phyloP scores from a whole-genome alignment of 106 monocot genomes.

The Xerophyta viscosa region DNA sequence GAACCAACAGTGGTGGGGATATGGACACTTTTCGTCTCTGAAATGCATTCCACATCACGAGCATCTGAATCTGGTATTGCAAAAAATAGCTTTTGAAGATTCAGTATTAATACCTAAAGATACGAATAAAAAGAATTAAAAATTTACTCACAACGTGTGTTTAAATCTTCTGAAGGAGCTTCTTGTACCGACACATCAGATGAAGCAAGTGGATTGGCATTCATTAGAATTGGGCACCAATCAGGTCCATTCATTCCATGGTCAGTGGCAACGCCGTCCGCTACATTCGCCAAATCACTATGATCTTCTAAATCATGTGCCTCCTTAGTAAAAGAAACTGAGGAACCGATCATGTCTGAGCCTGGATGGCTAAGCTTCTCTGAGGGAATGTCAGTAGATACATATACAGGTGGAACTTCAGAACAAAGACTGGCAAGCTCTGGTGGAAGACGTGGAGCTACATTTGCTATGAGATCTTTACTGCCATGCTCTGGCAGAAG shows the following conservation, averaged over 20 bases:
- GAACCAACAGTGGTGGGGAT: constrained; percentile 7
- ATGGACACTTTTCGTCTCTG: constrained; percentile 9
- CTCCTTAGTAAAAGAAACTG: constrained; percentile 3
- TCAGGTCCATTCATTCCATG: constrained; percentile 21
- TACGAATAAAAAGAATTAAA: not conserved
- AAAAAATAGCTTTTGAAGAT: not conserved
- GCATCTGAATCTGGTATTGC: constrained; percentile 2
- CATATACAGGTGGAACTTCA: not conserved
- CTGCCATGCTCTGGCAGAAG: constrained; percentile 2
- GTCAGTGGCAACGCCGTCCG: constrained; percentile 5
- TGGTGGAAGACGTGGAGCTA: not conserved
- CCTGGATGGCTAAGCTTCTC: constrained; percentile 15
- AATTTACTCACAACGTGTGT: constrained; percentile 11
- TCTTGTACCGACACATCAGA: constrained; percentile 5
- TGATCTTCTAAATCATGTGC: constrained; percentile 3
- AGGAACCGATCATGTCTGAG: constrained; percentile 2
- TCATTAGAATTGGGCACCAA: constrained; percentile 19
- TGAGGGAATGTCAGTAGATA: constrained; percentile 8
- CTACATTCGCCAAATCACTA: constrained; percentile 5
- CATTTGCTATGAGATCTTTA: too few species aligned
- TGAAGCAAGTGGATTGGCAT: constrained; percentile 1
- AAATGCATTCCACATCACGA: constrained; percentile 4
- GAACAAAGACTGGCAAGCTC: not conserved
- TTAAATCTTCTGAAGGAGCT: constrained; percentile 17
- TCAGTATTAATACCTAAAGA: not conserved